A percentile compares a stretch with the other conserved stretches of the same genome.
These are phyloP conservation scores for Meyerozyma smithsonii DNA, from an alignment of 1,139 yeast species.

Conservation along the genomic window DNA sequence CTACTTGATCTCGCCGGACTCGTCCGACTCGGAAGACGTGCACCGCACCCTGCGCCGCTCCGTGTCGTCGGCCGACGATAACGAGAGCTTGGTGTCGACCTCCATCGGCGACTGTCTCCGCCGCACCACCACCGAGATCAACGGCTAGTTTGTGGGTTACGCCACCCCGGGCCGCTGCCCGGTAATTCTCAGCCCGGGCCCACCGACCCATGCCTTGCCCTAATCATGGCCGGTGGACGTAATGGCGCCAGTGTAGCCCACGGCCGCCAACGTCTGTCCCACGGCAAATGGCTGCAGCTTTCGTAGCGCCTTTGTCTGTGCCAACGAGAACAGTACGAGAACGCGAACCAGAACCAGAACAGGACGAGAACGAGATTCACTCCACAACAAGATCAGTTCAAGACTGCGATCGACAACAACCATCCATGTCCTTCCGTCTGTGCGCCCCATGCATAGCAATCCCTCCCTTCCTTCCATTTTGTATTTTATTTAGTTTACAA, in stretches of 20 bases:
- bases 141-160: slow-evolving; percentile 8
- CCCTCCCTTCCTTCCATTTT: neutral
- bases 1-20: slow-evolving; percentile 21
- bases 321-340: no score
- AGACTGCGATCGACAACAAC: no score
- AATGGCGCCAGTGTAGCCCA: no score
- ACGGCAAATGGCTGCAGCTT: no score
- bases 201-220: no score
- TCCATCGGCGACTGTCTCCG: slow-evolving; percentile 40
- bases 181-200: neutral
- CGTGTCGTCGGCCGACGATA: slow-evolving; percentile 13
- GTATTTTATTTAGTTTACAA: slow-evolving; percentile 1
- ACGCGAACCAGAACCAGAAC: no score
- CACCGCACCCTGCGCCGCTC: slow-evolving; percentile 10
- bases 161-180: neutral
- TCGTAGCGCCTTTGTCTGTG: neutral
- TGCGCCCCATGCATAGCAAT: no score
- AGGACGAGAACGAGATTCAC: neutral
- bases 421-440: no score
- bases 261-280: no score
- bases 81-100: slow-evolving; percentile 34
- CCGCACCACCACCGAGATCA: slow-evolving; percentile 34
- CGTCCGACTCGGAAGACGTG: slow-evolving; percentile 16
- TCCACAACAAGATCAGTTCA: no score
- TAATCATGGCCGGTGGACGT: no score